Evolutionary conservation across 768 basidiomycete species (phyloP).

Genomic region (Pisolithus sp.): DNA sequence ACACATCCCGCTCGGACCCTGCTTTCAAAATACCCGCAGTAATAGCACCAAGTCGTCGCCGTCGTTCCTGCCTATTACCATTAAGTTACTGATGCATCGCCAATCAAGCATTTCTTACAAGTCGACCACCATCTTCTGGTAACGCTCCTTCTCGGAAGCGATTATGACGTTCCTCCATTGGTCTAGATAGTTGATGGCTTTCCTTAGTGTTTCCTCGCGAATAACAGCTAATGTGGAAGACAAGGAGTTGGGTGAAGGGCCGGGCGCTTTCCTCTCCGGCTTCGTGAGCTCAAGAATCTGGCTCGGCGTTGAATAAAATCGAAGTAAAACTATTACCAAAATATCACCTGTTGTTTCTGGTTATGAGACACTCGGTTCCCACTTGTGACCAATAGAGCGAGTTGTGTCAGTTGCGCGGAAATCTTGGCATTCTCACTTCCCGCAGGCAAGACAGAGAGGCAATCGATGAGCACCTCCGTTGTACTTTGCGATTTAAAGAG

Average conservation of each 20-base stretch:
- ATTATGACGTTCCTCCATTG: slow-evolving; percentile 72
- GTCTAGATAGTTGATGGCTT: slow-evolving; percentile 54
- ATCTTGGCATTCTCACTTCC: slow-evolving; percentile 22
- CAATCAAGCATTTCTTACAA: slow-evolving; percentile 35
- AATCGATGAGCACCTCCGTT: slow-evolving; percentile 60
- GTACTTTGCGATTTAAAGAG: slow-evolving; percentile 68
- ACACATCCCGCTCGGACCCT: slow-evolving; percentile 75
- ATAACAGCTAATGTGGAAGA: slow-evolving; percentile 14
- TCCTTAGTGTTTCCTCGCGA: slow-evolving; percentile 42
- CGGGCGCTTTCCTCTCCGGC: slow-evolving; percentile 9
- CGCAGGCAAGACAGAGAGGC: slow-evolving; percentile 44
- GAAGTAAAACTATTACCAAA: not conserved
- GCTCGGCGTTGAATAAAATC: slow-evolving; percentile 1
- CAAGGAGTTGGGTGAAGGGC: not conserved
- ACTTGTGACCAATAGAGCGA: slow-evolving; percentile 61
- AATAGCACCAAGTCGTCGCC: slow-evolving; percentile 58
- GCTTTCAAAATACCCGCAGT: slow-evolving; percentile 57
- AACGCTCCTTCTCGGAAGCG: slow-evolving; percentile 61
- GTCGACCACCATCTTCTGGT: slow-evolving; percentile 69
- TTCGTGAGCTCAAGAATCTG: slow-evolving; percentile 59
- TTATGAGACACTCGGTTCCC: slow-evolving; percentile 52
- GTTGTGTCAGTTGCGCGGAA: slow-evolving; percentile 63
- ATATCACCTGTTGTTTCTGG: slow-evolving; percentile 68
- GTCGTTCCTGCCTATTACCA: slow-evolving; percentile 59
- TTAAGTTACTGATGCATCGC: slow-evolving; percentile 1